These are phyloP conservation scores for Saccharomycopsis oosterbeekiorum DNA, from an alignment of 805 yeast genomes.

Conservation along the genomic window DNA sequence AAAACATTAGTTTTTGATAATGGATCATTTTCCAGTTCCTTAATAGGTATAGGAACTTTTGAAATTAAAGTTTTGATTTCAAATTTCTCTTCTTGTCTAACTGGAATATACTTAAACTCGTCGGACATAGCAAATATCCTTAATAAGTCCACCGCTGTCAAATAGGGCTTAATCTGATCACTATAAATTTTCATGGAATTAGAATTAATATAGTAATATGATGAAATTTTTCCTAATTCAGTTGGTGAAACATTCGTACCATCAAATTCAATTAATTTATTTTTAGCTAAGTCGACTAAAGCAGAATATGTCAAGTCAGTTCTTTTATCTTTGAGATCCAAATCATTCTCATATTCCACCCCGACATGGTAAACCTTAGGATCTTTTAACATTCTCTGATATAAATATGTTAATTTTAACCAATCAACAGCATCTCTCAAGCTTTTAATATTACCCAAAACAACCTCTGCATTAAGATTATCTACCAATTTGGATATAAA, in stretches of 20 bases:
- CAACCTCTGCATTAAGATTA: conserved; percentile 78
- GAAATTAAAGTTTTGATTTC: conserved; percentile 65
- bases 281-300: conserved; percentile 42
- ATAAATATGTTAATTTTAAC: conserved; percentile 73
- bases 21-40: conserved; percentile 60
- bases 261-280: conserved; percentile 55
- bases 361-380: conserved; percentile 74
- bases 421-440: conserved; percentile 66
- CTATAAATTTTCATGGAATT: conserved; percentile 57
- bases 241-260: conserved; percentile 39
- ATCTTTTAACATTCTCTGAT: conserved; percentile 63
- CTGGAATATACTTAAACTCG: conserved; percentile 77
- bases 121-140: conserved; percentile 70
- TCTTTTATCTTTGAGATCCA: conserved; percentile 41
- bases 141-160: conserved; percentile 63
- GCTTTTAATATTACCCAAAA: conserved; percentile 51
- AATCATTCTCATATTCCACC: conserved; percentile 47
- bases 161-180: conserved; percentile 50
- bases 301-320: conserved; percentile 72
- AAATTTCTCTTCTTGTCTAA: conserved; percentile 73
- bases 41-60: conserved; percentile 78
- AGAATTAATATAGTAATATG: conserved; percentile 75
- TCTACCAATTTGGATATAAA: conserved; percentile 63
- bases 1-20: conserved; percentile 70
- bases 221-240: conserved; percentile 74